phyloP scores from a whole-genome alignment of 2,329 filamentous ascomycete genomes.

The Dothideomycetes sp. region DNA sequence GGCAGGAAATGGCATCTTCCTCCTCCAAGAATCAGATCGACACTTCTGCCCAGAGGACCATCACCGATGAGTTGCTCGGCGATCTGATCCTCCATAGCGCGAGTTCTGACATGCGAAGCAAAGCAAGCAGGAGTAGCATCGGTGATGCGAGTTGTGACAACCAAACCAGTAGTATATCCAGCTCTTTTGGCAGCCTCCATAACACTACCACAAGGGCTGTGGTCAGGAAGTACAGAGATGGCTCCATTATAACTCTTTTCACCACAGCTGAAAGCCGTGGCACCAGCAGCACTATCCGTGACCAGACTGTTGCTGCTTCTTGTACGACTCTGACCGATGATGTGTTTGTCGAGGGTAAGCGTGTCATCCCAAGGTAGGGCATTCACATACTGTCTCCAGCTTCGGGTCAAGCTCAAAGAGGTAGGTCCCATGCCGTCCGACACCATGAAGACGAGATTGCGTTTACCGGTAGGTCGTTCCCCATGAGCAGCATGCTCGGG shows the following conservation, averaged over 20 bases:
- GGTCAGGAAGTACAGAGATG: slow-evolving; percentile 79
- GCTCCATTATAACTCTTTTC: slow-evolving; percentile 95
- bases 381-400: slow-evolving; percentile 70
- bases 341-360: slow-evolving; percentile 73
- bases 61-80: slow-evolving; percentile 87
- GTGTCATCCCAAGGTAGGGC: slow-evolving; percentile 65
- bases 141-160: slow-evolving; percentile 89
- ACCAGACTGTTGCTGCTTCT: slow-evolving; percentile 75
- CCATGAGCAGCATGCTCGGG: slow-evolving; percentile 13
- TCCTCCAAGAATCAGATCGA: slow-evolving; percentile 88
- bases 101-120: slow-evolving; percentile 72
- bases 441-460: slow-evolving; percentile 97
- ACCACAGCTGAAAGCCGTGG: slow-evolving; percentile 89
- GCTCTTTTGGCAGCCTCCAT: slow-evolving; percentile 88
- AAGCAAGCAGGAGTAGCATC: slow-evolving; percentile 97
- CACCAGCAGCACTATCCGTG: slow-evolving; percentile 93
- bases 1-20: slow-evolving; percentile 88
- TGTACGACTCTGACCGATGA: slow-evolving; percentile 84
- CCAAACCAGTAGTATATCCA: slow-evolving; percentile 85
- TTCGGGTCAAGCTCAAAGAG: slow-evolving; percentile 75
- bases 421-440: slow-evolving; percentile 97
- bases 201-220: slow-evolving; percentile 79
- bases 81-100: slow-evolving; percentile 79
- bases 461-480: slow-evolving; percentile 50
- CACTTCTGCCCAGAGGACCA: slow-evolving; percentile 73